Conservation (phyloP, 208 protist genomes). For the Wallacemonas sp. region DNA sequence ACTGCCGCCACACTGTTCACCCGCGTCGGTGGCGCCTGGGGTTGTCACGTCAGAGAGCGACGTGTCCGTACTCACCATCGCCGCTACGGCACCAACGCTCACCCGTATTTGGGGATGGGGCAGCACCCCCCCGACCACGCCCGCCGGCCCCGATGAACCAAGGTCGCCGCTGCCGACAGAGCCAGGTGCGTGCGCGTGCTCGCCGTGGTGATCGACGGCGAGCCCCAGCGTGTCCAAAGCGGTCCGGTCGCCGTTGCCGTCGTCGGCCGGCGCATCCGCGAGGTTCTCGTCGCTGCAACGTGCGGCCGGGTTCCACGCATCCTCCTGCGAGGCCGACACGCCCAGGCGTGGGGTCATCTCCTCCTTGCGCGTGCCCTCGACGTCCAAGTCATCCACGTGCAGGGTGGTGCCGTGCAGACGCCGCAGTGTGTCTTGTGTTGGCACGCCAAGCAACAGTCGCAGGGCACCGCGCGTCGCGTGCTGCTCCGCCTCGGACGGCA, state of each 20-base stretch:
- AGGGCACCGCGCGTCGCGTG: slow-evolving; percentile 31
- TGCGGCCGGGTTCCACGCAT: too few species aligned
- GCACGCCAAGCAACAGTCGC: slow-evolving; percentile 48
- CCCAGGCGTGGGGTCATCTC: slow-evolving; percentile 43
- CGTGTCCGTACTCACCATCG: not conserved
- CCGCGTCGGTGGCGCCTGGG: not conserved
- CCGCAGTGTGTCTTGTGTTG: slow-evolving; percentile 25
- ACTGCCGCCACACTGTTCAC: not conserved
- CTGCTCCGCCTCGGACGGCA: slow-evolving; percentile 25
- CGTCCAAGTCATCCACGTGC: slow-evolving; percentile 52
- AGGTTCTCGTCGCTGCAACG: too few species aligned
- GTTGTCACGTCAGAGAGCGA: too few species aligned
- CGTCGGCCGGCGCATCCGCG: too few species aligned
- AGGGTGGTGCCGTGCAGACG: slow-evolving; percentile 39
- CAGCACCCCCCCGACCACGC: too few species aligned
- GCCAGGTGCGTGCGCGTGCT: too few species aligned
- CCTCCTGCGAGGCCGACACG: slow-evolving; percentile 34
- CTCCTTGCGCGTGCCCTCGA: slow-evolving; percentile 44
- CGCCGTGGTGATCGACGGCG: too few species aligned
- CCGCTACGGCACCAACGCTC: too few species aligned
- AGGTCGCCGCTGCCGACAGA: too few species aligned
- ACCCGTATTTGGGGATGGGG: too few species aligned
- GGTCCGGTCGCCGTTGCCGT: not conserved
- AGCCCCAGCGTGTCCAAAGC: too few species aligned
- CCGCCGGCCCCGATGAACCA: too few species aligned